Evolutionary conservation across 1,284 basidiomycete genomes (phyloP).

Genomic region (Ganoderma meredithae): DNA sequence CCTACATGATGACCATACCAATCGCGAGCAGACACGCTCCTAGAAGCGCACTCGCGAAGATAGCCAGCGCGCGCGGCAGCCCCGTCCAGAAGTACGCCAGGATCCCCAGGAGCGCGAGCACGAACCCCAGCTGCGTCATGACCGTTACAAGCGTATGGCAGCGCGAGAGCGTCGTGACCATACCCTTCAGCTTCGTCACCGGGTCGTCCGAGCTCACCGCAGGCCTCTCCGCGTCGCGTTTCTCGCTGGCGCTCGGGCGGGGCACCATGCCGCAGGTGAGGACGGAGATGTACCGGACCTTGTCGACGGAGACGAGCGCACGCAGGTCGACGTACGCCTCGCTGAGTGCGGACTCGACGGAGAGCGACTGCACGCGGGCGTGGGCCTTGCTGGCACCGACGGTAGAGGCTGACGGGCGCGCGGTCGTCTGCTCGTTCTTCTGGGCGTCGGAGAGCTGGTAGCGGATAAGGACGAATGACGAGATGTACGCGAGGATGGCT

Average conservation of each 20-base stretch:
- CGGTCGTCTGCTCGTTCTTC: constrained; percentile 28
- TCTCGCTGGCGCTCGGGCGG: not conserved
- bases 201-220: constrained; percentile 6
- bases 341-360: not conserved
- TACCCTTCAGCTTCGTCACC: constrained; percentile 32
- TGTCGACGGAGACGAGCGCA: constrained; percentile 27
- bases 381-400: not conserved
- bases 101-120: constrained; percentile 44
- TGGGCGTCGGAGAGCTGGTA: constrained; percentile 41
- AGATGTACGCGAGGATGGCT: constrained; percentile 44
- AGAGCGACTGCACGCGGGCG: not conserved
- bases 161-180: constrained; percentile 41
- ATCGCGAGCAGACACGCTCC: constrained; percentile 33
- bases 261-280: not conserved
- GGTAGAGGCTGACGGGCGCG: not conserved
- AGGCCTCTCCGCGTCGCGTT: constrained; percentile 1
- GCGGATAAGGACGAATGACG: constrained; percentile 46
- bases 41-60: constrained; percentile 43
- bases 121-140: constrained; percentile 43
- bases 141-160: constrained; percentile 42
- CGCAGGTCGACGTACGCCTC: constrained; percentile 21
- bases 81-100: constrained; percentile 45
- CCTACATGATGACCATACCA: constrained; percentile 6
- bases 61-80: constrained; percentile 40
- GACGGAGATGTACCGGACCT: constrained; percentile 20